A percentile compares a stretch with the other conserved stretches of the same genome.
Evolutionary conservation across 2,329 filamentous ascomycete species (phyloP).

Genomic region (Paraphaeosphaeria minitans): DNA sequence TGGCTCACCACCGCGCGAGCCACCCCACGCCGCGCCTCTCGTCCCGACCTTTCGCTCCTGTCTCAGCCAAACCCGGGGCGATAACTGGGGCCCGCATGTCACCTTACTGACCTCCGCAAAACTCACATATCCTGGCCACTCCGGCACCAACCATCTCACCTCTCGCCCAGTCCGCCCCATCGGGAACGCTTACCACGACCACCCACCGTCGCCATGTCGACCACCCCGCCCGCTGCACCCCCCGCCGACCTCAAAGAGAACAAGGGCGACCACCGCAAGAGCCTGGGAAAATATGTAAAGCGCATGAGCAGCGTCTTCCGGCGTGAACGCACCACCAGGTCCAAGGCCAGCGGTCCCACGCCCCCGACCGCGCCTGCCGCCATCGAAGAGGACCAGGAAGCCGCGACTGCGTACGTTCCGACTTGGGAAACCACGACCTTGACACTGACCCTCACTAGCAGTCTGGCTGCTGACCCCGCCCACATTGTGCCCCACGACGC

Average conservation of each 20-base stretch:
- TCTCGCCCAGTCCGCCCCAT: slow-evolving; percentile 7
- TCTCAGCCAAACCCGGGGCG: slow-evolving; percentile 33
- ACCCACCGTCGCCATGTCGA: slow-evolving; percentile 35
- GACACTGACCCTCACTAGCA: slow-evolving; percentile 8
- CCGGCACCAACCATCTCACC: slow-evolving; percentile 5
- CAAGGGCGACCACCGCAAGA: slow-evolving; percentile 37
- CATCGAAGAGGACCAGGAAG: slow-evolving; percentile 11
- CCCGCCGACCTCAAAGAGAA: slow-evolving; percentile 26
- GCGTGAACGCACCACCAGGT: slow-evolving; percentile 38
- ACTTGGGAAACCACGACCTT: background rate
- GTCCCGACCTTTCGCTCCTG: slow-evolving; percentile 32
- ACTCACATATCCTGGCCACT: slow-evolving; percentile 13
- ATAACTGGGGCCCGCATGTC: slow-evolving; percentile 33
- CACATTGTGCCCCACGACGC: slow-evolving; percentile 4
- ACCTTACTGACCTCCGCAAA: slow-evolving; percentile 19
- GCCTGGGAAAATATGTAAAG: slow-evolving; percentile 48
- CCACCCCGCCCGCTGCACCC: slow-evolving; percentile 21
- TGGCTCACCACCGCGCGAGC: background rate
- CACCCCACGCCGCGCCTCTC: slow-evolving; percentile 9
- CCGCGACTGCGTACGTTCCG: slow-evolving; percentile 20
- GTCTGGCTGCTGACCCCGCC: slow-evolving; percentile 17
- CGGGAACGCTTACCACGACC: background rate
- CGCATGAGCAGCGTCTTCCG: slow-evolving; percentile 48
- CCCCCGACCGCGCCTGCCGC: slow-evolving; percentile 10
- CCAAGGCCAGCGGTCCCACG: slow-evolving; percentile 18